A percentile compares a stretch with the other conserved stretches of the same genome.
phyloP scores from a whole-genome alignment of 306 rosid species.

The Gastrolobium bilobum region DNA sequence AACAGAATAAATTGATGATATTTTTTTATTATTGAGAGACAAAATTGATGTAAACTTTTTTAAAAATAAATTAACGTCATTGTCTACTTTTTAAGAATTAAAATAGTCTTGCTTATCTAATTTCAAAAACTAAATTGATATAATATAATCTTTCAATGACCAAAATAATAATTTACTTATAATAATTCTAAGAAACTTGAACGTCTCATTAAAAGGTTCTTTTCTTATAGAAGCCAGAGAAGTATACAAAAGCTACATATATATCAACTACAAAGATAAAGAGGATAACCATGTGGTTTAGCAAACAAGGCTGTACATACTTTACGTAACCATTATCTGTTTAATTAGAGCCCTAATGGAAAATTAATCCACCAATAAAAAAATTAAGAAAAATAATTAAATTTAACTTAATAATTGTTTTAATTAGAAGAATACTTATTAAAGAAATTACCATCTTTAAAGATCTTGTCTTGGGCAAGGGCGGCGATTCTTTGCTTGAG shows the following conservation, averaged over 20 bases:
- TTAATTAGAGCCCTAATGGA: not conserved
- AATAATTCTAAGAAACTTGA: not conserved
- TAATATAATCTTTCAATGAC: not conserved
- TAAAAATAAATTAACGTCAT: not conserved
- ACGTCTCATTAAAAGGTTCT: slow-evolving; percentile 14
- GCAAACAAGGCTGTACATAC: too few relatives aligned
- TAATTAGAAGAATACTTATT: not conserved
- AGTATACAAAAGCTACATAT: not conserved
- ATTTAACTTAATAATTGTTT: not conserved
- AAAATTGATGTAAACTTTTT: not conserved
- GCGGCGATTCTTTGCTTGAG: slow-evolving; percentile 99
- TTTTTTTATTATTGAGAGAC: too few relatives aligned
- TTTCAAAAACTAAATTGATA: not conserved
- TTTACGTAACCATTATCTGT: too few relatives aligned
- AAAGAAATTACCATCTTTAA: slow-evolving; percentile 80
- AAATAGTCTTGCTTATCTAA: not conserved
- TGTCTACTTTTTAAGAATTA: too few relatives aligned
- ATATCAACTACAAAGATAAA: not conserved
- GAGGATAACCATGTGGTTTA: slow-evolving; percentile 15
- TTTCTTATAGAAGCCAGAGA: not conserved
- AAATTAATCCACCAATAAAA: not conserved
- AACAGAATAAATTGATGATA: too few relatives aligned
- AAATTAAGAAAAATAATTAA: not conserved
- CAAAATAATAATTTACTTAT: too few relatives aligned
- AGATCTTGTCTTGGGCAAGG: slow-evolving; percentile 94